Conservation (phyloP, 108 stramenopile species). For the Cyclotella sp. region DNA sequence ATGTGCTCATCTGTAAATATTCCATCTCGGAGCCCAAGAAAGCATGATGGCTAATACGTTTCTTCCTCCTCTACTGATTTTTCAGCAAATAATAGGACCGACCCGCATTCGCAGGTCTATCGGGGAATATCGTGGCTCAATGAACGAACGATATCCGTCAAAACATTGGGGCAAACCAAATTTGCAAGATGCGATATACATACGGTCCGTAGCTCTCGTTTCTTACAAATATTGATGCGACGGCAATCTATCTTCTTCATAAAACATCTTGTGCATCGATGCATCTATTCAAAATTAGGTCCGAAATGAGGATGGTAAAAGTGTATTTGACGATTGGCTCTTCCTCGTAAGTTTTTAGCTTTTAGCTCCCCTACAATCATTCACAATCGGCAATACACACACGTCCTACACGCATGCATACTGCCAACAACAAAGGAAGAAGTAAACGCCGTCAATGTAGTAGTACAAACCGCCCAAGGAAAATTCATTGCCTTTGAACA, state of each 20-base stretch:
- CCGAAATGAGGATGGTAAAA: conserved; percentile 35
- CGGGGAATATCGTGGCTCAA: conserved; percentile 34
- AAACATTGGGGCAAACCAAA: conserved; percentile 52
- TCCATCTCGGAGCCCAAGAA: too few species aligned
- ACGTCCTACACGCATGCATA: neutral
- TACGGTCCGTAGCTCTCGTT: conserved; percentile 22
- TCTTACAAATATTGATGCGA: neutral
- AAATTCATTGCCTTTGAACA: conserved; percentile 62
- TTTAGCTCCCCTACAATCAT: neutral
- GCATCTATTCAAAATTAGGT: conserved; percentile 16
- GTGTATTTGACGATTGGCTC: conserved; percentile 61
- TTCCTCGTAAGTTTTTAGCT: conserved; percentile 43
- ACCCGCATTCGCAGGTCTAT: conserved; percentile 6
- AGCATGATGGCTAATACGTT: too few species aligned
- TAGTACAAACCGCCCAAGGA: conserved; percentile 49
- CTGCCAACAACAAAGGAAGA: conserved; percentile 51
- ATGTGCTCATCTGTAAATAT: too few species aligned
- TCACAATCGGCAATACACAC: neutral
- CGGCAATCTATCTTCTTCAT: neutral
- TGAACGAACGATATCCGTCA: conserved; percentile 39
- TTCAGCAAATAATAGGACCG: neutral
- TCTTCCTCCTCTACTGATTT: too few species aligned
- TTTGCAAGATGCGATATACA: conserved; percentile 73
- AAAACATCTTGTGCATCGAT: neutral
- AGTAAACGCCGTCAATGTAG: conserved; percentile 61